Base-by-base conservation (phyloP, 805 yeast species). In the Priceomyces medius region DNA sequence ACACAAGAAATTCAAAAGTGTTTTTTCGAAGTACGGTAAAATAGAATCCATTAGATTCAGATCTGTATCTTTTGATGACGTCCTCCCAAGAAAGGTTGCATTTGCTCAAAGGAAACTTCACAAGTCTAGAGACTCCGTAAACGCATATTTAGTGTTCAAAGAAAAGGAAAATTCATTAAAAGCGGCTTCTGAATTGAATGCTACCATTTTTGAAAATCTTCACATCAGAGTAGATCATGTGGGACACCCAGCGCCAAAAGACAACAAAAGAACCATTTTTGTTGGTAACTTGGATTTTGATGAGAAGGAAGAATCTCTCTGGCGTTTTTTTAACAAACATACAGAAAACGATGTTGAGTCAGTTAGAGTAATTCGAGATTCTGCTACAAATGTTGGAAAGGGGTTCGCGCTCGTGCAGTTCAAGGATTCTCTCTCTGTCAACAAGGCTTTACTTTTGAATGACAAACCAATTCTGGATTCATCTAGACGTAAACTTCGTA, bases 401-500 rank as follows among this genome's bases (percentile, higher is more conserved):
- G 99, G 99, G 4, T 90, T 93, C 68, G 99, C 96, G 4, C 87
- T 90, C 59, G 89, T 93, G 26, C 98, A 91, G 63, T 93, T 90
- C 69, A 77, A 73, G 46, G 91, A 86, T 55, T 52, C 77, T 1
- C 65, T 83, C 41, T 72, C 82, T 31, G 96, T 93, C 7, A 81
- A 82, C 47, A 85, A 87, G 58, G 97, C 97, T 0, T 64, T 93
- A 40, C 64, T 88, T 44, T 67, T 88, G 46, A 79, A 90, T 61
- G 91, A 80, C 35, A 82, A 86, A 66, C 78, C 81, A 44, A 61
- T 77, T 49, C 54, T 61, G 7, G 59, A 63, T 21, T 63, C 60
- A 28, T 68, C 65, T 41, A 64, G 63, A 28, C 66, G 98, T 50
- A 79, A 80, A 49, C 73, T 93, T 52, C 80, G 99, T 60, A 83